Evolutionary conservation across 148 eudicot genomes (phyloP), one percentile per base, ranked within the genome.

Genomic region (Amaranthus cruentus): DNA sequence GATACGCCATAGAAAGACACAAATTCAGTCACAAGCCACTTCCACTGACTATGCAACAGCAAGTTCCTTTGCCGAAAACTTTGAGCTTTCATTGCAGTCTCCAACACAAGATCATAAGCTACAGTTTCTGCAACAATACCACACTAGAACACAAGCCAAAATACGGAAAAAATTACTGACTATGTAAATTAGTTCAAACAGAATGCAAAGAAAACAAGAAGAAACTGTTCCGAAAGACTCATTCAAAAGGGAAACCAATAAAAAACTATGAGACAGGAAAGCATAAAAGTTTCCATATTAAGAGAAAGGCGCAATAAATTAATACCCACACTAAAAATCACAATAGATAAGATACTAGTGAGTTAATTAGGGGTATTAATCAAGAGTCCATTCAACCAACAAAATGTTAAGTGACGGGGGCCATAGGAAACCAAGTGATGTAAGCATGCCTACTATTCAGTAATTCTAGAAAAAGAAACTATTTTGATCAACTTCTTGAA

Each of bases 11-110:
- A 83, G 47, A 80, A 80, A 67, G 81, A 63, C 15, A 81, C 83
- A 77, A 83, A 83, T 76, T 77, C 83, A 60, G 76, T 77, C 71
- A 83, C 81, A 48, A 83, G 76, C 85, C 85, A 83, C 71, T 80
- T 83, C 85, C 85, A 83, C 7, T 83, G 70, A 64, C 83, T 80
- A 66, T 74, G 76, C 71, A 83, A 43, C 71, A 73, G 51, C 55
- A 83, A 72, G 69, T 83, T 74, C 28, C 83, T 77, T 56, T 68
- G 79, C 73, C 80, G 76, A 70, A 83, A 83, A 15, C 62, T 13
- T 80, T 83, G 81, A 9, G 79, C 78, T 77, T 80, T 83, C 85
- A 83, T 77, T 61, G 85, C 85, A 80, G 57, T 74, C 72, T 83
- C 85, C 58, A 83, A 62, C 47, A 80, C 79, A 21, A 80, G 73